A percentile compares a stretch with the other conserved stretches of the same genome.
Evolutionary conservation across 1,139 yeast species (phyloP).

Genomic region (Meyerozyma smithsonii): DNA sequence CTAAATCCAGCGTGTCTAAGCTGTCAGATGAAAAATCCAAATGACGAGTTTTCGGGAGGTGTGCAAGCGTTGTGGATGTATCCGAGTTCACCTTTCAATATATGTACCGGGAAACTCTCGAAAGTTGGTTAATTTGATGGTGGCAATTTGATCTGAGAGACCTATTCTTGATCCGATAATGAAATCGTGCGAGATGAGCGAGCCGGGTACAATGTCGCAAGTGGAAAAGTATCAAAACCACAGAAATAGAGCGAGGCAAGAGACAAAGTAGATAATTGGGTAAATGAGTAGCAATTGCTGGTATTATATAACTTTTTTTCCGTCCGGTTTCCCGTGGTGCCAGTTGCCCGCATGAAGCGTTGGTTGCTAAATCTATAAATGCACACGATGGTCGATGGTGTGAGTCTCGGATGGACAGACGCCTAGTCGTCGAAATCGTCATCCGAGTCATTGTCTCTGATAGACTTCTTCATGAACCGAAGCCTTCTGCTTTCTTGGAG

Average conservation of each 20-base stretch:
- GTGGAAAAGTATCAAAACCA: neutral
- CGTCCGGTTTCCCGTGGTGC: too few species aligned
- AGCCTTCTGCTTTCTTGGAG: slow-evolving; percentile 42
- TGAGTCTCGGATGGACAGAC: too few species aligned
- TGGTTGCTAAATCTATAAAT: too few species aligned
- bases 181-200: slow-evolving; percentile 1
- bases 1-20: too few species aligned
- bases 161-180: slow-evolving; percentile 1
- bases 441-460: slow-evolving; percentile 24
- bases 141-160: neutral
- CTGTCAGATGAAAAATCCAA: too few species aligned
- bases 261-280: neutral
- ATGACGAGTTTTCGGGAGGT: too few species aligned
- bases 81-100: neutral
- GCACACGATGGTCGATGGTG: too few species aligned
- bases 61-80: too few species aligned
- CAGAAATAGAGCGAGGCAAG: neutral
- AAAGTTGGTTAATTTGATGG: neutral
- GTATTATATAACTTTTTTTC: too few species aligned
- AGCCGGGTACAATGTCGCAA: neutral
- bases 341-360: too few species aligned
- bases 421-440: slow-evolving; percentile 27
- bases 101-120: neutral
- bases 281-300: too few species aligned
- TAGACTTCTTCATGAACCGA: slow-evolving; percentile 53